Conservation (phyloP, 2,329 filamentous ascomycete species). For the Aureobasidium vineae region DNA sequence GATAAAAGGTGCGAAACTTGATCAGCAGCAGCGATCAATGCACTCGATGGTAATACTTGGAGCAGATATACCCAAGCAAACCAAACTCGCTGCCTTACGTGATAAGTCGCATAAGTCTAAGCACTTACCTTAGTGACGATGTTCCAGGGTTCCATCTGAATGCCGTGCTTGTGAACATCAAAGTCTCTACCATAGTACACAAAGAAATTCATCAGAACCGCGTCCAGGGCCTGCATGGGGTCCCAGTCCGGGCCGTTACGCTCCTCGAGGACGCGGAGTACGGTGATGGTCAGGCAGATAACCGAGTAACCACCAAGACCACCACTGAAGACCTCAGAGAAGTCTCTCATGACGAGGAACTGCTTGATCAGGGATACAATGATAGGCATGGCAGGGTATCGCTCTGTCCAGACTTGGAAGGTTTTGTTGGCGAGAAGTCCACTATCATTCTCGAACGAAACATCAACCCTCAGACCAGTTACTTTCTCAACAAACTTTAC, state of each 20-base stretch:
- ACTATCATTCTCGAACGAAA: constrained; percentile 90
- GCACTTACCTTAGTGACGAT: constrained; percentile 71
- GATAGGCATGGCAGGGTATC: constrained; percentile 81
- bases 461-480: constrained; percentile 81
- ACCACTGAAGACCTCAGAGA: constrained; percentile 89
- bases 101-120: neutral
- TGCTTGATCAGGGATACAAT: constrained; percentile 90
- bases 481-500: constrained; percentile 81
- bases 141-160: constrained; percentile 70
- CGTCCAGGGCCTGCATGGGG: constrained; percentile 26
- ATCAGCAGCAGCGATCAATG: neutral
- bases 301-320: constrained; percentile 93
- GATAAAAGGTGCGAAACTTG: neutral
- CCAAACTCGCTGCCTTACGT: neutral
- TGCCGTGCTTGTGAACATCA: constrained; percentile 66
- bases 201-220: constrained; percentile 77
- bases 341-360: constrained; percentile 79
- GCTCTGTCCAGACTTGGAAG: constrained; percentile 73
- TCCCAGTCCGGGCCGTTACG: constrained; percentile 38
- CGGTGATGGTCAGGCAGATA: constrained; percentile 88
- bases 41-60: neutral
- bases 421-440: constrained; percentile 78
- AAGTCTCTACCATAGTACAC: constrained; percentile 85
- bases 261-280: constrained; percentile 76
- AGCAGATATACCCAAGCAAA: neutral